Base-by-base conservation (phyloP, 192 early-diverging fungal species). In the Gamsiella multidivaricata region DNA sequence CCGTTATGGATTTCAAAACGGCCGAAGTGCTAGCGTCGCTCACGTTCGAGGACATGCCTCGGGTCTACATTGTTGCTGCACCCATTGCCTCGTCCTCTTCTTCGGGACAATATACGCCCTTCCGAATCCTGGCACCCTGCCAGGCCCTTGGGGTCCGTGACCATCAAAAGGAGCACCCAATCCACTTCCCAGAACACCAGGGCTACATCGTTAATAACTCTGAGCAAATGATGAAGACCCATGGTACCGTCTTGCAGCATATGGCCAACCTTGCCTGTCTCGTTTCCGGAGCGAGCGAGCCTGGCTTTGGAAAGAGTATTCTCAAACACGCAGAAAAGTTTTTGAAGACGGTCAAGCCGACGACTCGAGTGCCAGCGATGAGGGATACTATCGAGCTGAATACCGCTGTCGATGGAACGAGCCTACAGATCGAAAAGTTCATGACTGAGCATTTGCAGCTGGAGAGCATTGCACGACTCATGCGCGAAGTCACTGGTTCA, bases 401-500 rank as follows among this genome's bases (percentile, higher is more conserved):
- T 12, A 76, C 64, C 7, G 73, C 33, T n/a, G 74, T 68, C 0
- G 65, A 78, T 3, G 43, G 50, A 25, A 51, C 65, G 4, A 68
- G 54, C 26, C 12, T 78, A 31, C 49, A 54, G 57, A 69, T 78
- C 28, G 74, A 78, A 54, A 43, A 55, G 32, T 60, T 60, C 37
- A 68, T 78, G 58, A 45, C 61, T 0, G 74, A 78, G 14, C 54
- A 69, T 52, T 26, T 68, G 28, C 66, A 78, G 1, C 54, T 78
- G 18, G 74, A 69, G 41, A 31, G 42, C 20, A 31, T 69, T 18
- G 31, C 65, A 4, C 47, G 23, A 32, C 26, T 78, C 25, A 53
- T 78, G 65, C 74, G 61, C 32, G 74, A 78, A 14, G 57, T 78
- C 28, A 78, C 74, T 0, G 66, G 66, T 18, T 67, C 74, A 0